These are phyloP conservation scores for Annulohypoxylon bovei DNA, from an alignment of 495 filamentous ascomycete genomes.

Conservation along the genomic window DNA sequence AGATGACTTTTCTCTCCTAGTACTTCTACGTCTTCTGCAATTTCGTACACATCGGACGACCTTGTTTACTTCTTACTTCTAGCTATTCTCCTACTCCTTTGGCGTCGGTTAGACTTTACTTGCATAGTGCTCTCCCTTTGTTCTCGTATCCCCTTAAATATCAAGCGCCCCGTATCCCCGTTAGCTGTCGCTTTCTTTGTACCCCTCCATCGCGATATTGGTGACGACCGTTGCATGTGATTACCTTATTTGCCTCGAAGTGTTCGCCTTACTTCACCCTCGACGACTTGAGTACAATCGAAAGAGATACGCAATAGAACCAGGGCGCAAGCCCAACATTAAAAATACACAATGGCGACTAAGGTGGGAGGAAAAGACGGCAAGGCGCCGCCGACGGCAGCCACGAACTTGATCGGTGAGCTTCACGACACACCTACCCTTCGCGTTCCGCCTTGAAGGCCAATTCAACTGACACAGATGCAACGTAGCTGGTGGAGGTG, in stretches of 20 bases:
- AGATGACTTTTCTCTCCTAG: conserved; percentile 1
- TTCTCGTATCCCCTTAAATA: conserved; percentile 6
- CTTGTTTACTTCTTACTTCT: neutral
- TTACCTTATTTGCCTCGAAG: neutral
- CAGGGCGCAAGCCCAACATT: conserved; percentile 34
- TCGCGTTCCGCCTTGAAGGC: neutral
- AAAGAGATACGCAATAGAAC: neutral
- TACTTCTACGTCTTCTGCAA: neutral
- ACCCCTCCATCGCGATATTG: neutral
- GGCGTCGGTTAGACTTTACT: neutral
- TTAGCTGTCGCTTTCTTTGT: conserved; percentile 3
- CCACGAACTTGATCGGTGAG: conserved; percentile 93
- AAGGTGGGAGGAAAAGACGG: conserved; percentile 68
- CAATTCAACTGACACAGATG: conserved; percentile 41
- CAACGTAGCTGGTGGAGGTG: conserved; percentile 86
- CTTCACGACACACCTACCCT: conserved; percentile 6
- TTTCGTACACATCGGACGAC: neutral
- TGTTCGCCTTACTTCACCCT: neutral
- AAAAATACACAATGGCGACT: conserved; percentile 48
- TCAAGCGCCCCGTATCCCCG: neutral
- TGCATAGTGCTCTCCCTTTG: neutral
- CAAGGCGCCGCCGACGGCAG: conserved; percentile 83
- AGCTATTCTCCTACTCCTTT: neutral
- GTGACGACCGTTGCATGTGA: conserved; percentile 36
- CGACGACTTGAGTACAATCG: neutral